phyloP scores from a whole-genome alignment of 441 rosid species.

The Erodium moschatum region DNA sequence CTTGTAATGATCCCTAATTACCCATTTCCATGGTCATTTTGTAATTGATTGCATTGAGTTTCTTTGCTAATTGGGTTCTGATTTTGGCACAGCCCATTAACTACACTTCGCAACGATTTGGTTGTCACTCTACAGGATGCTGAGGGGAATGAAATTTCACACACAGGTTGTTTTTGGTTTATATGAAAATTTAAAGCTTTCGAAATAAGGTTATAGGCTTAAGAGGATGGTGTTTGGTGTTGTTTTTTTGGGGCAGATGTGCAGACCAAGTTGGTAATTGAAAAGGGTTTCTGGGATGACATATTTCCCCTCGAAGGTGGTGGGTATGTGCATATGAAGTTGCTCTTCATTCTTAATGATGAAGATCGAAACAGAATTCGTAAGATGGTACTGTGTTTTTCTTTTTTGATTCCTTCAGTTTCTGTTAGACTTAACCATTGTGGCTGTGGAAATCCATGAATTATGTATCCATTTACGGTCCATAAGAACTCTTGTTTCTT shows the following conservation, averaged over 20 bases:
- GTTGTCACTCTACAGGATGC: slow-evolving; percentile 48
- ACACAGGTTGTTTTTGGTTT: slow-evolving; percentile 32
- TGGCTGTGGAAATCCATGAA: background rate
- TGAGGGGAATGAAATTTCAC: slow-evolving; percentile 50
- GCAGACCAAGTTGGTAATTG: slow-evolving; percentile 64
- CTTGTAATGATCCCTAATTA: slow-evolving; percentile 42
- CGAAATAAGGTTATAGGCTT: slow-evolving; percentile 12
- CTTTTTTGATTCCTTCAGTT: background rate
- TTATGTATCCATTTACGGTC: background rate
- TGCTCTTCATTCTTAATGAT: slow-evolving; percentile 75
- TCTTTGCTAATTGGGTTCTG: background rate
- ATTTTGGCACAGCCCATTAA: slow-evolving; percentile 49
- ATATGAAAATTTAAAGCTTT: background rate
- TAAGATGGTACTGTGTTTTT: slow-evolving; percentile 35
- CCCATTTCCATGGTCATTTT: slow-evolving; percentile 14
- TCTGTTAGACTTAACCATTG: background rate
- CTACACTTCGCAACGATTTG: slow-evolving; percentile 63
- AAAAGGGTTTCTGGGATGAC: slow-evolving; percentile 73
- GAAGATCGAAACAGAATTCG: slow-evolving; percentile 66
- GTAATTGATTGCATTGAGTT: background rate
- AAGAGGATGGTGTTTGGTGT: slow-evolving; percentile 9
- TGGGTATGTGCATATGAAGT: slow-evolving; percentile 58
- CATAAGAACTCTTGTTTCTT: background rate
- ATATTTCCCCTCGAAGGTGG: slow-evolving; percentile 55
- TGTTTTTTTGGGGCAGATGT: slow-evolving; percentile 33